Evolutionary conservation across 257 asterid species (phyloP).

Genomic region (Scutellaria galericulata): DNA sequence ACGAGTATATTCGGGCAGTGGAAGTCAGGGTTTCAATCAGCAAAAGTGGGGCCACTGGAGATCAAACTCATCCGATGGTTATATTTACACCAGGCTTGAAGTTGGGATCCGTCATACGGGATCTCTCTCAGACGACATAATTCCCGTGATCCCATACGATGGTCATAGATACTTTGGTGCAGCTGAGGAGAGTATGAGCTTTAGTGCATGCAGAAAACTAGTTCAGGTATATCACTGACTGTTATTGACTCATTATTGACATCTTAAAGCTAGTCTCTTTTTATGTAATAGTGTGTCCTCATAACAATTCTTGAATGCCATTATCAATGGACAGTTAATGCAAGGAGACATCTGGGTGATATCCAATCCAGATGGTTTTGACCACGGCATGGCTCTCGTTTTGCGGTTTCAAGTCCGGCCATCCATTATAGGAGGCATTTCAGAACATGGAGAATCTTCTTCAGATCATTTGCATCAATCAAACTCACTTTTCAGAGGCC

Average conservation of each 20-base stretch:
- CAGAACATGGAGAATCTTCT: conserved; percentile 65
- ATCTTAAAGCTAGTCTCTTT: background rate
- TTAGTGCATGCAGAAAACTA: conserved; percentile 77
- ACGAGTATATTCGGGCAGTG: conserved; percentile 55
- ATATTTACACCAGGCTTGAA: conserved; percentile 56
- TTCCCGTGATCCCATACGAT: conserved; percentile 32
- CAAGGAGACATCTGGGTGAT: conserved; percentile 88
- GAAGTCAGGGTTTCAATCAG: conserved; percentile 63
- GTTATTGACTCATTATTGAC: background rate
- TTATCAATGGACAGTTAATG: conserved; percentile 69
- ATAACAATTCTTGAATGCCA: background rate
- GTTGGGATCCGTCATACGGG: conserved; percentile 51
- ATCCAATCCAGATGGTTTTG: conserved; percentile 66
- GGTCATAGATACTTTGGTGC: conserved; percentile 47
- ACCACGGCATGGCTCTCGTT: conserved; percentile 80
- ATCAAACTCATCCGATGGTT: conserved; percentile 64
- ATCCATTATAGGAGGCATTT: conserved; percentile 44
- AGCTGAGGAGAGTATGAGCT: conserved; percentile 79
- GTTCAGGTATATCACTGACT: conserved; percentile 69
- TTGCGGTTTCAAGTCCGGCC: conserved; percentile 70
- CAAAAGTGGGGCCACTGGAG: conserved; percentile 72
- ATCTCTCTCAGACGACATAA: conserved; percentile 42
- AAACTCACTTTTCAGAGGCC: conserved; percentile 63
- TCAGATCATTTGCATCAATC: conserved; percentile 51
- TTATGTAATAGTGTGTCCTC: background rate